Base-by-base conservation (phyloP, 2,329 filamentous ascomycete species). In the Talaromyces sp. region DNA sequence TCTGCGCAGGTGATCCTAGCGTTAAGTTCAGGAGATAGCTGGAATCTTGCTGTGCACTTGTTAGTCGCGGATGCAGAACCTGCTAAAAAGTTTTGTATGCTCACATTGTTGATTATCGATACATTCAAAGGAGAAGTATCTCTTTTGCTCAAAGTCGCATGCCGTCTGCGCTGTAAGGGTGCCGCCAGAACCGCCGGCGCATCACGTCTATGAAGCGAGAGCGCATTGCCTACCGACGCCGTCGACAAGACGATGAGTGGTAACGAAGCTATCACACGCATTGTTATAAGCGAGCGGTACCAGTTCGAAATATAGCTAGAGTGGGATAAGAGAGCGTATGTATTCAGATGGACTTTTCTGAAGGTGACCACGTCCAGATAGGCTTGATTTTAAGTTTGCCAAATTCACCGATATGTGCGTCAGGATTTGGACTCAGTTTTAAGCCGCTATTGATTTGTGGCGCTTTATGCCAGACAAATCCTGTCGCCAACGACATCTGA, bases 11-110 rank as follows among this genome's bases (percentile, higher is more conserved):
- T 3, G 87, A 89, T 61, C 88, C 88, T 59, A 90, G 68, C 10
- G 86, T 83, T 60, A 81, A 83, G 73, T 90, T 89, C 69, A 87
- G 80, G 69, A 86, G 87, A 73, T 90, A 90, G 22, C 45, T 59
- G 9, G 24, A 7, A 37, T 58, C 16, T 31, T 52, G 8, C 62
- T 64, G 16, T 60, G 5, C n/a, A 33, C 2, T 33, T 24, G 24
- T 60, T 22, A 52, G 47, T 9, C 13, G 6, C 13, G 2, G 27
- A 63, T 47, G 3, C 8, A 6, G 24, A 33, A 33, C 9, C 19
- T n/a, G n/a, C 19, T 4, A 19, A 14, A 3, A 9, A 19, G 13
- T 7, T 35, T 2, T 8, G 14, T 10, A 24, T 41, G 41, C 59
- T 16, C 14, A 62, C 59, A 3, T 39, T 10, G 14, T 62, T 62